A percentile compares a stretch with the other conserved stretches of the same genome.
phyloP scores from a whole-genome alignment of 2,329 filamentous ascomycete species.

The Metarhizium brunneum region DNA sequence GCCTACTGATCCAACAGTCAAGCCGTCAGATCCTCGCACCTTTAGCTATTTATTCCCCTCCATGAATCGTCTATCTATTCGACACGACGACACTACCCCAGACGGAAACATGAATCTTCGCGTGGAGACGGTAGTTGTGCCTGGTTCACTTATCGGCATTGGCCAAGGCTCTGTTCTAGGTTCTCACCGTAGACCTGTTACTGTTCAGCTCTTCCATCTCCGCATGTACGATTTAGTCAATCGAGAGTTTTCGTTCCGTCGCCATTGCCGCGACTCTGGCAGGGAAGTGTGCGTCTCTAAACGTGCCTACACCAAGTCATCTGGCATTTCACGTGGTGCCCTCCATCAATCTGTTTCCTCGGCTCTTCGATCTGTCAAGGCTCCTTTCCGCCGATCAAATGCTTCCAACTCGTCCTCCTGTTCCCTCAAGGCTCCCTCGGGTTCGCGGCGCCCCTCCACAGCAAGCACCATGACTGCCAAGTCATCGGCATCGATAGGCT shows the following conservation, averaged over 20 bases:
- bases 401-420: constrained; percentile 6
- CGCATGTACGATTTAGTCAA: constrained; percentile 86
- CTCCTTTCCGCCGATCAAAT: constrained; percentile 21
- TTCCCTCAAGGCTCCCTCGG: constrained; percentile 11
- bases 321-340: constrained; percentile 3
- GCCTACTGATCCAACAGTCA: neutral
- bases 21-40: constrained; percentile 66
- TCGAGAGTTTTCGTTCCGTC: constrained; percentile 80
- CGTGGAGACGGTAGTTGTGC: constrained; percentile 65
- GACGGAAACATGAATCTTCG: constrained; percentile 97
- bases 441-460: constrained; percentile 11
- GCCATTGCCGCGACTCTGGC: constrained; percentile 88
- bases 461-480: constrained; percentile 11
- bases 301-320: constrained; percentile 45
- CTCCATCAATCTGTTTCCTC: constrained; percentile 27
- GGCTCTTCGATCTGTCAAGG: constrained; percentile 37
- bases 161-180: constrained; percentile 1
- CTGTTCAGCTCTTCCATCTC: constrained; percentile 76
- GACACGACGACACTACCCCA: constrained; percentile 79
- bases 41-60: constrained; percentile 86
- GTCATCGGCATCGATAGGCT: neutral
- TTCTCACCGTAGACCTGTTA: constrained; percentile 27
- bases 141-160: constrained; percentile 44
- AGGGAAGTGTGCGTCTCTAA: constrained; percentile 84
- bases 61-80: constrained; percentile 67